Conservation (phyloP, 2,329 filamentous ascomycete genomes). For the Exophiala bonariae region DNA sequence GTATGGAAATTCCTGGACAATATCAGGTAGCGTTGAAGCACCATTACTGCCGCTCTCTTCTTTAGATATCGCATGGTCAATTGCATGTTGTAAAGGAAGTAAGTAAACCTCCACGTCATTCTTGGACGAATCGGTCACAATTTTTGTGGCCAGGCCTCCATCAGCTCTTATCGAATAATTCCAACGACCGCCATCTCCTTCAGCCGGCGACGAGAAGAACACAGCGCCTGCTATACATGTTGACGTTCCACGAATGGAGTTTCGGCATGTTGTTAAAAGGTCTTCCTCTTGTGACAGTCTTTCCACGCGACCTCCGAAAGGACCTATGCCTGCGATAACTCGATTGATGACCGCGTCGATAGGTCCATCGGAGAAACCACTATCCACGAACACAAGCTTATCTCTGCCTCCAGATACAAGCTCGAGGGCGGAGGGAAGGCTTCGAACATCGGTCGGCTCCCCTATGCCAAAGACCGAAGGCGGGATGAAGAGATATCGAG, state of each 20-base stretch:
- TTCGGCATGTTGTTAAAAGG: conserved; percentile 64
- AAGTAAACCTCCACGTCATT: conserved; percentile 79
- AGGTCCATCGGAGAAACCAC: conserved; percentile 65
- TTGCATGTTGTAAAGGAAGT: conserved; percentile 74
- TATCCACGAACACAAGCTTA: conserved; percentile 77
- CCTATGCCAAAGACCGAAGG: conserved; percentile 75
- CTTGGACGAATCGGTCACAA: conserved; percentile 62
- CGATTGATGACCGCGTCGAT: conserved; percentile 70
- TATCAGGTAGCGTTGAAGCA: conserved; percentile 41
- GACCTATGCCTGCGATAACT: conserved; percentile 59
- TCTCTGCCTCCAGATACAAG: conserved; percentile 60
- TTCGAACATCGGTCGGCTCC: conserved; percentile 58
- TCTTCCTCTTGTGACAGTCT: conserved; percentile 57
- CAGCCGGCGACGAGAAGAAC: conserved; percentile 72
- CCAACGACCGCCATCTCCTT: conserved; percentile 69
- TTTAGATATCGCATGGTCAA: conserved; percentile 67
- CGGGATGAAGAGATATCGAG: conserved; percentile 80
- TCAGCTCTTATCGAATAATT: conserved; percentile 85
- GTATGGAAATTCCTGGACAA: conserved; percentile 68
- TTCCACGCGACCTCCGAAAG: conserved; percentile 56
- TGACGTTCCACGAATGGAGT: conserved; percentile 65
- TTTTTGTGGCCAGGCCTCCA: conserved; percentile 64
- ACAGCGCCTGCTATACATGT: conserved; percentile 72
- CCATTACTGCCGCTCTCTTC: conserved; percentile 48
- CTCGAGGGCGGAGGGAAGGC: conserved; percentile 63